A percentile compares a stretch with the other conserved stretches of the same genome.
Conservation (phyloP, 1,284 basidiomycete species). For the Pseudozyma sp. region DNA sequence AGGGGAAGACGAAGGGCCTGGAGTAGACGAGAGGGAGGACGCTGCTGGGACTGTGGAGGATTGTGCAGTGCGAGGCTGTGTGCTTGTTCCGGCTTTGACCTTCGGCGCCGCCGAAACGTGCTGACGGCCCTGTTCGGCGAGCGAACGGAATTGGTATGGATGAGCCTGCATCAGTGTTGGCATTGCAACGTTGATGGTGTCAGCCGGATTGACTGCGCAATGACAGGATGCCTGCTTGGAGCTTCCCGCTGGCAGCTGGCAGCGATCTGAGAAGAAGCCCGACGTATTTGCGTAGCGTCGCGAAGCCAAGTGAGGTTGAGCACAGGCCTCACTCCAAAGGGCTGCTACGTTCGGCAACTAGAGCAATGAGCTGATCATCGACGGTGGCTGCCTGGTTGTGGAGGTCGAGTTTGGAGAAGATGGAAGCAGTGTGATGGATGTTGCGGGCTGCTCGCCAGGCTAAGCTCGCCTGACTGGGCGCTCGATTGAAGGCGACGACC, state of each 20-base stretch:
- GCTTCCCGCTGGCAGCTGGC: no score
- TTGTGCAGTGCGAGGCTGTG: background rate
- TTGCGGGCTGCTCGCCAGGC: no score
- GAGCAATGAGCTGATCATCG: background rate
- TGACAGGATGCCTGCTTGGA: background rate
- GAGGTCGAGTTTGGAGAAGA: no score
- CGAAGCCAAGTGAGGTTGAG: no score
- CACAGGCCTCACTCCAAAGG: no score
- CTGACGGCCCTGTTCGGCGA: background rate
- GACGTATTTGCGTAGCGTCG: no score
- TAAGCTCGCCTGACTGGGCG: no score
- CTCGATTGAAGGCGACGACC: no score
- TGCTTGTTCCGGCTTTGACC: conserved; percentile 1
- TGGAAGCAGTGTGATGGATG: background rate
- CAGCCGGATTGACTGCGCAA: no score
- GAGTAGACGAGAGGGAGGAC: background rate
- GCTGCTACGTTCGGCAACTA: no score
- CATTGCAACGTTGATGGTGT: background rate
- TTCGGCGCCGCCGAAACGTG: background rate
- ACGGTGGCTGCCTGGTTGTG: background rate
- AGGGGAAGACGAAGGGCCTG: background rate
- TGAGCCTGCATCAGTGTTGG: conserved; percentile 7
- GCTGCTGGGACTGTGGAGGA: background rate
- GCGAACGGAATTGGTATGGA: conserved; percentile 11
- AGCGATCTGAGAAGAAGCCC: no score